phyloP scores from a whole-genome alignment of 1,139 yeast species.

The Pichia sp. region DNA sequence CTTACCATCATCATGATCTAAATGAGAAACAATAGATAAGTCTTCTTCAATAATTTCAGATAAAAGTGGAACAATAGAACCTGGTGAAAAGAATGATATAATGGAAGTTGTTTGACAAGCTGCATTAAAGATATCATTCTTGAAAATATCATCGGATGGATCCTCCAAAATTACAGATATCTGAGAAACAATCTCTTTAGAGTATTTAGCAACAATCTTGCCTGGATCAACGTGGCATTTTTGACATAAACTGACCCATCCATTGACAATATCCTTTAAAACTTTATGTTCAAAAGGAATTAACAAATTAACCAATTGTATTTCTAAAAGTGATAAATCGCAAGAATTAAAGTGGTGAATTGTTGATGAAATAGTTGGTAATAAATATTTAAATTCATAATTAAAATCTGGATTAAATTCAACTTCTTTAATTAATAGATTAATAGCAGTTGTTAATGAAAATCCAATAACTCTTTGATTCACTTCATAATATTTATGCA shows the following conservation, averaged over 20 bases:
- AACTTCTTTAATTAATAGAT: constrained; percentile 20
- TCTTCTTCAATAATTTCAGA: constrained; percentile 37
- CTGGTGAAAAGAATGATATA: constrained; percentile 65
- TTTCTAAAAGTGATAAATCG: constrained; percentile 32
- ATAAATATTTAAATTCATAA: constrained; percentile 31
- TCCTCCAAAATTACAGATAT: constrained; percentile 14
- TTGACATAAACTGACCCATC: constrained; percentile 80
- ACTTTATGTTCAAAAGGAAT: constrained; percentile 46
- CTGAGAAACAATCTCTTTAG: constrained; percentile 34
- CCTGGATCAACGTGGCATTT: constrained; percentile 63
- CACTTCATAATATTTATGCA: constrained; percentile 26
- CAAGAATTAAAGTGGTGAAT: constrained; percentile 30
- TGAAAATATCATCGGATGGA: constrained; percentile 25
- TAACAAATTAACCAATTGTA: constrained; percentile 42
- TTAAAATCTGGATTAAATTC: constrained; percentile 15
- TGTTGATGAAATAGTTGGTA: constrained; percentile 41
- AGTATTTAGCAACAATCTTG: constrained; percentile 38
- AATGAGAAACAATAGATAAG: constrained; percentile 31
- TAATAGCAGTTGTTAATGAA: constrained; percentile 28
- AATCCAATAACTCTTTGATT: constrained; percentile 28
- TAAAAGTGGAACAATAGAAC: constrained; percentile 48
- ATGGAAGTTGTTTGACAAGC: constrained; percentile 58
- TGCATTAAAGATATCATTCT: constrained; percentile 34
- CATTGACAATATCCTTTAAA: constrained; percentile 36
- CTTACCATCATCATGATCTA: constrained; percentile 36